Evolutionary conservation across 1,284 basidiomycete genomes (phyloP), one percentile per base, ranked within the genome.

Genomic region (Ganoderma leucocontextum): DNA sequence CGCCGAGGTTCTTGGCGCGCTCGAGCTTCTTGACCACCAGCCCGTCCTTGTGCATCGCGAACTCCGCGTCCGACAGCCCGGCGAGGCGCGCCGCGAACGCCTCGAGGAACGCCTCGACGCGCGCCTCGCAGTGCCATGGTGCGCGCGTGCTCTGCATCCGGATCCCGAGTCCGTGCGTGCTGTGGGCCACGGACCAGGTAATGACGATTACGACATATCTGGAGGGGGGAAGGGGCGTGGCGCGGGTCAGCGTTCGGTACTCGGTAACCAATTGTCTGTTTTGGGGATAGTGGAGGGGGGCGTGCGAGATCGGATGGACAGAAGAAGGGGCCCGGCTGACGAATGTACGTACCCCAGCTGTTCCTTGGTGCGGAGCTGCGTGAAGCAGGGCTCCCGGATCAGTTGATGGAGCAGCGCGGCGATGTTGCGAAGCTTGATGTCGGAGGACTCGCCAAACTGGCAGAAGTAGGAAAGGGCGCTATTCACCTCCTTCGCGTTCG

Each of bases 281-380:
- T 42, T 33, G n/a, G 17, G 33, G 15, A 17, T 19, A 29, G 42
- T 13, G 25, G 29, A 29, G 29, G 33, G 33, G 52, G 29, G 52
- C 52, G 52, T 59, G 57, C 38, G 57, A 59, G 57, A 49, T 49
- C 47, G 47, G 47, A 49, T 49, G 29, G 60, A 61, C 39, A 44
- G 25, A 47, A 41, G n/a, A 36, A 44, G 29, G 53, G 25, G 17
- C 33, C 13, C 52, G 29, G 52, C 29, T 55, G 29, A 33, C 52
- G 52, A 4, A 55, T 22, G 36, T n/a, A 35, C 44, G 15, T 36
- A 78, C 75, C 78, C 78, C 4, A 79, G 74, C 60, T 79, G 78
- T 47, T 79, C 78, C 52, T 74, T 70, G 3, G 78, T 79, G 12
- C 78, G 70, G 8, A 79, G 70, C 35, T 75, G 75, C 52, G 74